Evolutionary conservation across 2,329 filamentous ascomycete species (phyloP).

Genomic region (Fusarium brevicatenulatum): DNA sequence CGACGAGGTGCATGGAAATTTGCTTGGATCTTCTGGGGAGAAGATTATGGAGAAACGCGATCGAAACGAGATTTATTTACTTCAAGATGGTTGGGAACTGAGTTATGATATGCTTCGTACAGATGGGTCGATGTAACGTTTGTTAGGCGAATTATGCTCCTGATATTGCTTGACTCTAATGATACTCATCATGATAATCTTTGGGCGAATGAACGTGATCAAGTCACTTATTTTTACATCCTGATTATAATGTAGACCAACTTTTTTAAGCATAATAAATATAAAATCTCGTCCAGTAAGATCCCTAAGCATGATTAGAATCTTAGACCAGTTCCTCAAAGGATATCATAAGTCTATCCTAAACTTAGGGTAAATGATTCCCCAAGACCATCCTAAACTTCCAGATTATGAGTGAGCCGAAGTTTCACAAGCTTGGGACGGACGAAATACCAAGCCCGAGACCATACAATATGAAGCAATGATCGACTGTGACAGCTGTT

Average conservation of each 20-base stretch:
- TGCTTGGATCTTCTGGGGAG: background rate
- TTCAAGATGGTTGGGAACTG: slow-evolving; percentile 14
- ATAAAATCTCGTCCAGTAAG: background rate
- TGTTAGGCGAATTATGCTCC: background rate
- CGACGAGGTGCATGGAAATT: background rate
- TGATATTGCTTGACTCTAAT: background rate
- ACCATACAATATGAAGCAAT: background rate
- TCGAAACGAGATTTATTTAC: slow-evolving; percentile 9
- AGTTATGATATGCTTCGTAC: slow-evolving; percentile 19
- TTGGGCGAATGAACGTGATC: background rate
- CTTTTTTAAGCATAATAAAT: background rate
- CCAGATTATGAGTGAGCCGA: background rate
- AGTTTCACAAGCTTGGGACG: background rate
- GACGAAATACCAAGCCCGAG: background rate
- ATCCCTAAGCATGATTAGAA: background rate
- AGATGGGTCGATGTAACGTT: slow-evolving; percentile 11
- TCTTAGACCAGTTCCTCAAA: background rate
- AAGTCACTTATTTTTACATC: background rate
- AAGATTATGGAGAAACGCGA: slow-evolving; percentile 7
- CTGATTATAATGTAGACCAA: background rate
- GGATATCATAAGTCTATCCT: background rate
- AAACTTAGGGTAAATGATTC: background rate
- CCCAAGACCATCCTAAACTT: background rate
- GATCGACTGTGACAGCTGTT: slow-evolving; percentile 11
- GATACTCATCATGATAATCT: background rate